Conservation (phyloP, 345 rosid species). For the Hypericum androsaemum region DNA sequence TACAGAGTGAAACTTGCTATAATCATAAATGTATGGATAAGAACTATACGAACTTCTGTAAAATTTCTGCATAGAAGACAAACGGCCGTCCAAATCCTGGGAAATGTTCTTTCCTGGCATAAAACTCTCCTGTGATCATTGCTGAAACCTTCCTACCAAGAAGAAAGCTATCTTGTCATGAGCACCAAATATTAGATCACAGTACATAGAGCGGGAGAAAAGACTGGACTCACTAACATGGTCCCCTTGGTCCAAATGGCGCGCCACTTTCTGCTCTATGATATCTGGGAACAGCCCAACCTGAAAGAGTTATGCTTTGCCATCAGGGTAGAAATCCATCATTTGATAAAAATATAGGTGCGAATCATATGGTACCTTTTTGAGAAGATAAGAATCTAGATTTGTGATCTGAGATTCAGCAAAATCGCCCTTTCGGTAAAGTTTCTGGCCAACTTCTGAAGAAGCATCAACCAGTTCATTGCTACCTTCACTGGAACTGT, state of each 20-base stretch:
- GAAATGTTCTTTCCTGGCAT: conserved; percentile 62
- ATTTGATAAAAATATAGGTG: conserved; percentile 3
- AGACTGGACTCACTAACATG: conserved; percentile 33
- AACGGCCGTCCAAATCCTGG: conserved; percentile 92
- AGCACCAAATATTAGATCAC: neutral
- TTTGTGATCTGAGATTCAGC: conserved; percentile 51
- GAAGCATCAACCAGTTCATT: conserved; percentile 48
- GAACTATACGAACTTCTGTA: conserved; percentile 45
- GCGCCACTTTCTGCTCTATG: conserved; percentile 62
- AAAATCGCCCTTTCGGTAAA: conserved; percentile 67
- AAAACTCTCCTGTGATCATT: conserved; percentile 80
- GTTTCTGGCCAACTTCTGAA: conserved; percentile 58
- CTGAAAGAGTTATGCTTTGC: conserved; percentile 26
- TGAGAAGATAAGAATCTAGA: conserved; percentile 47
- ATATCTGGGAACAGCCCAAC: conserved; percentile 83
- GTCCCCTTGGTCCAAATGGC: conserved; percentile 64
- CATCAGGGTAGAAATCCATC: neutral
- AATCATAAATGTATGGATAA: conserved; percentile 9
- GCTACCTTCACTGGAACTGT: conserved; percentile 24
- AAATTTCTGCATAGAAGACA: conserved; percentile 65
- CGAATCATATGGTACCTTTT: conserved; percentile 32
- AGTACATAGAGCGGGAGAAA: conserved; percentile 1
- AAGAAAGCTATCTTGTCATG: conserved; percentile 3
- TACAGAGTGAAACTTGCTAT: neutral
- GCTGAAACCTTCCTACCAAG: conserved; percentile 66